Conservation (phyloP, 495 filamentous ascomycete species). For the Cairneyella variabilis region DNA sequence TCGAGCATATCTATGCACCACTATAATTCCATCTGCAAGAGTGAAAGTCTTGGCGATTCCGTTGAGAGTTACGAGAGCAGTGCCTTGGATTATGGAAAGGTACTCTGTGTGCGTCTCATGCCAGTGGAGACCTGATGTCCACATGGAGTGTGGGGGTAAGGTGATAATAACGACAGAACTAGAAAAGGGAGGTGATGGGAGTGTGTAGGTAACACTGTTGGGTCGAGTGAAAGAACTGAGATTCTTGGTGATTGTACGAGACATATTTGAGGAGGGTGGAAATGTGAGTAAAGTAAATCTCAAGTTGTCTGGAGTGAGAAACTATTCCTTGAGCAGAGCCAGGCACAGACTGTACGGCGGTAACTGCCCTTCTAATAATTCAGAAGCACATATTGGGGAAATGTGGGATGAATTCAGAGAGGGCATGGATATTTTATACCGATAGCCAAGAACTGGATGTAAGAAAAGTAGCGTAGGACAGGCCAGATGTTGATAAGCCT, state of each 20-base stretch:
- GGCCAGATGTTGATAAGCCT: too few species aligned
- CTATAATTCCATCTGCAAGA: slow-evolving; percentile 1
- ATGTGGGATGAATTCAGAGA: too few species aligned
- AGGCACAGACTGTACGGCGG: too few species aligned
- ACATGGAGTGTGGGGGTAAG: slow-evolving; percentile 1
- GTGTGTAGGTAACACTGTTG: slow-evolving; percentile 1
- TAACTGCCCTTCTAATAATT: too few species aligned
- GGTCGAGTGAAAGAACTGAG: slow-evolving; percentile 2
- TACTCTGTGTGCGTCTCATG: slow-evolving; percentile 15
- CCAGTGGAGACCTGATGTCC: slow-evolving; percentile 16
- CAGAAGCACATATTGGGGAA: too few species aligned
- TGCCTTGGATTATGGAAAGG: slow-evolving; percentile 7
- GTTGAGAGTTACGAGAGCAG: slow-evolving; percentile 5
- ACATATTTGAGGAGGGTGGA: neutral
- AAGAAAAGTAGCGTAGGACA: too few species aligned
- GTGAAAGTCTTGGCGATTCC: neutral
- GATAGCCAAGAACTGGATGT: too few species aligned
- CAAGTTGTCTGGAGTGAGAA: neutral
- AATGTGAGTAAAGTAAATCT: neutral
- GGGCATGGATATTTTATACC: too few species aligned
- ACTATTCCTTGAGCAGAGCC: neutral
- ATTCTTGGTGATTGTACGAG: slow-evolving; percentile 2
- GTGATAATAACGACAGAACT: slow-evolving; percentile 5
- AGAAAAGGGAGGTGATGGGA: slow-evolving; percentile 6
- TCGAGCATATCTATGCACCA: neutral